These are phyloP conservation scores for Claviceps maximensis DNA, from an alignment of 2,329 filamentous ascomycete genomes.

Conservation along the genomic window DNA sequence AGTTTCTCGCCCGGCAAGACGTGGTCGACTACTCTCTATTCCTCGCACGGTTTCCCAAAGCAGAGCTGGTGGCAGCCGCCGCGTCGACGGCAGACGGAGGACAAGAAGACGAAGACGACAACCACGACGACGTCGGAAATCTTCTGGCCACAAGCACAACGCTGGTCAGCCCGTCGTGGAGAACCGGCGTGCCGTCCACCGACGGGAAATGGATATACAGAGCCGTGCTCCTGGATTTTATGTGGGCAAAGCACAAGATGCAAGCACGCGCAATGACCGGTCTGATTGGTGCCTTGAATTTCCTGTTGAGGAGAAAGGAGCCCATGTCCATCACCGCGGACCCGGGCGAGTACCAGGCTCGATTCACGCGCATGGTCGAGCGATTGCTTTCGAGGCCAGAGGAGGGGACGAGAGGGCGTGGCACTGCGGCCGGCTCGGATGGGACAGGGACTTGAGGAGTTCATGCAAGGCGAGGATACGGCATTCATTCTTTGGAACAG, in stretches of 20 bases:
- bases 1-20: slow-evolving; percentile 46
- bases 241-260: slow-evolving; percentile 62
- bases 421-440: background rate
- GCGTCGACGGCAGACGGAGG: background rate
- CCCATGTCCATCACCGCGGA: slow-evolving; percentile 66
- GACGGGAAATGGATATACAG: slow-evolving; percentile 56
- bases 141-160: slow-evolving; percentile 1
- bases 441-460: background rate
- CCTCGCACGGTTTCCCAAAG: slow-evolving; percentile 36
- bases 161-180: slow-evolving; percentile 31
- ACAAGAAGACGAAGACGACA: background rate
- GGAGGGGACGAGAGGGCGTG: background rate
- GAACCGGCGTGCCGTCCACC: slow-evolving; percentile 44
- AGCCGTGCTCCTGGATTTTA: slow-evolving; percentile 58
- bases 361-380: slow-evolving; percentile 36
- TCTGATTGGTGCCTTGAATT: slow-evolving; percentile 50
- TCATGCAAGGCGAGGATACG: too few species aligned
- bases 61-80: slow-evolving; percentile 4
- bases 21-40: slow-evolving; percentile 68
- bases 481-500: too few species aligned
- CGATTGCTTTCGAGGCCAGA: slow-evolving; percentile 18
- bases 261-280: slow-evolving; percentile 53
- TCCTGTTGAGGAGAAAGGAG: slow-evolving; percentile 43
- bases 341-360: slow-evolving; percentile 50
- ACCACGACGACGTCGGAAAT: too few species aligned